These are phyloP conservation scores for Penicillium subrubescens DNA, from an alignment of 495 filamentous ascomycete species.

Conservation along the genomic window DNA sequence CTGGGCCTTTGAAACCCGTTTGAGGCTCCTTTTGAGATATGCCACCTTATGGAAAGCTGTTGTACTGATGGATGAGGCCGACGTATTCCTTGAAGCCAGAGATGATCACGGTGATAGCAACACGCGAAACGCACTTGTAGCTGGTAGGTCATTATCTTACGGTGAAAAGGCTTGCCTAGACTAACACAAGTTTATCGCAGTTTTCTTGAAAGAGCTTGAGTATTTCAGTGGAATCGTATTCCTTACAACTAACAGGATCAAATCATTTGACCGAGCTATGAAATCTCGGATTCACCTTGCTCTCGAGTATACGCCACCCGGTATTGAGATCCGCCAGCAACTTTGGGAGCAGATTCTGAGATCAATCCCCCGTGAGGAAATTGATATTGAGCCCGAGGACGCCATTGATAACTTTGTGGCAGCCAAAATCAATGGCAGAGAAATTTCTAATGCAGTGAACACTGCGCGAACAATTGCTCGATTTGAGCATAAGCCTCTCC, in stretches of 20 bases:
- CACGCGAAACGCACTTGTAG: background rate
- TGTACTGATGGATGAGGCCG: conserved; percentile 6
- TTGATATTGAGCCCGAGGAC: background rate
- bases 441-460: background rate
- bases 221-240: conserved; percentile 1
- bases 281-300: conserved; percentile 12
- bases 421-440: background rate
- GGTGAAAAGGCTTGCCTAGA: background rate
- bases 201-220: background rate
- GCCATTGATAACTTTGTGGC: background rate
- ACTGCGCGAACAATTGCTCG: background rate
- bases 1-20: background rate
- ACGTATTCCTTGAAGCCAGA: conserved; percentile 7
- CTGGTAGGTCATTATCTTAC: background rate
- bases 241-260: conserved; percentile 10
- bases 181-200: background rate
- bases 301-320: conserved; percentile 6
- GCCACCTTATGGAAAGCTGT: background rate
- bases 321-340: conserved; percentile 5
- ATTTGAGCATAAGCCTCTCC: background rate
- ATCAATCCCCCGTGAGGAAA: background rate
- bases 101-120: background rate
- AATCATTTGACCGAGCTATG: conserved; percentile 8
- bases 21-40: background rate
- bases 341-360: conserved; percentile 6